phyloP scores from a whole-genome alignment of 495 filamentous ascomycete species.

The Evansstolkia leycettana region DNA sequence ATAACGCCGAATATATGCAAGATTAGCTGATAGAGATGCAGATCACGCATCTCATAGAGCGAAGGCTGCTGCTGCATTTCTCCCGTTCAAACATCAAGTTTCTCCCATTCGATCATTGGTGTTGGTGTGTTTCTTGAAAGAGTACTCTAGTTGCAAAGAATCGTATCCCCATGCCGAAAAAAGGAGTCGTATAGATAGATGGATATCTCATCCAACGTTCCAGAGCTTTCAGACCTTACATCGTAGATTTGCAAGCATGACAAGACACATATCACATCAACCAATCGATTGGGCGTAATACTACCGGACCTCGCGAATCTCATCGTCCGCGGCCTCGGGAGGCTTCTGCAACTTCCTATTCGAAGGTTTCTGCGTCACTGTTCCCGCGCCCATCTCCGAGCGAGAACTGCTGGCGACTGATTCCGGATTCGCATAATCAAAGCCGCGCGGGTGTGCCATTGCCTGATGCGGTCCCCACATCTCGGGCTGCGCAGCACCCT shows the following conservation, averaged over 20 bases:
- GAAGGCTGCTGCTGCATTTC: background rate
- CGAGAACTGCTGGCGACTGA: conserved; percentile 23
- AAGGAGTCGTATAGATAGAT: too few relatives aligned
- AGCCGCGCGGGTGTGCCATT: conserved; percentile 4
- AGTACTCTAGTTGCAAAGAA: too few relatives aligned
- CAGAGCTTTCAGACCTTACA: too few relatives aligned
- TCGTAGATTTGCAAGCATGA: too few relatives aligned
- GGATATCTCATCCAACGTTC: too few relatives aligned
- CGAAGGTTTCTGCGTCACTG: background rate
- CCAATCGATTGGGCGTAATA: too few relatives aligned
- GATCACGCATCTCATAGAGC: background rate
- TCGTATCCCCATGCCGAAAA: too few relatives aligned
- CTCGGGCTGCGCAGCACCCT: background rate
- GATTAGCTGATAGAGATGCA: background rate
- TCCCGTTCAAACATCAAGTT: conserved; percentile 11
- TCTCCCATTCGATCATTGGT: too few relatives aligned
- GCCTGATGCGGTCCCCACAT: conserved; percentile 9
- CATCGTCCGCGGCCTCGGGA: conserved; percentile 4
- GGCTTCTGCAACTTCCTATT: conserved; percentile 13
- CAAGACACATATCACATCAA: too few relatives aligned
- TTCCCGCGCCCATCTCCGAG: conserved; percentile 11
- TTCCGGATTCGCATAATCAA: conserved; percentile 8
- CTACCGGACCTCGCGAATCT: conserved; percentile 13
- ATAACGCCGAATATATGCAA: conserved; percentile 18
- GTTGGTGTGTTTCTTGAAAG: too few relatives aligned